Evolutionary conservation across 441 rosid genomes (phyloP), one percentile per base, ranked within the genome.

Genomic region (Erysimum cheiri): DNA sequence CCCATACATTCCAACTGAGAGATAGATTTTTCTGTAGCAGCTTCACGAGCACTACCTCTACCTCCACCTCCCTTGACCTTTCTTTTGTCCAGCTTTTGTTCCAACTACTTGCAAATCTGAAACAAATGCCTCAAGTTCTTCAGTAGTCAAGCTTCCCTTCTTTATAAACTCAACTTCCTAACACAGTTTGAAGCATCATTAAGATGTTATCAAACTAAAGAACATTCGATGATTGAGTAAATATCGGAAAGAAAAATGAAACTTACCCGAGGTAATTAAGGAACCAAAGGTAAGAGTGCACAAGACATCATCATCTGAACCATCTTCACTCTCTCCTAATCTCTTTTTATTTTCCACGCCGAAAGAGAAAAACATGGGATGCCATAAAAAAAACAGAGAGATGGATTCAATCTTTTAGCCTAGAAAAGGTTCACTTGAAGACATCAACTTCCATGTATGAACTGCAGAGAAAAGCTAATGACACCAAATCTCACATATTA

Each of bases 81-180:
- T 82, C 28, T 56, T 75, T 57, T 69, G 87, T 37, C 76, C 82
- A 65, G 82, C 46, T 78, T 67, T 83, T 64, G 76, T 83, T 69
- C 91, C 81, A 33, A 96, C 92, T 66, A 86, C 80, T 76, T 76
- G 82, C 77, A 93, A 81, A 69, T 71, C 80, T 72, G 97, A 88
- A 50, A 89, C 96, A 64, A 93, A 81, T 62, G 96, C 97, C 58
- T 93, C 93, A 60, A 87, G 89, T 83, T 91, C 98, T 68, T 70
- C 76, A 28, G 53, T 32, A 75, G 78, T 91, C 77, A 93, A 88
- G 81, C 88, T 88, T 52, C 97, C 97, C 17, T 73, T 71, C 79
- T 93, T 93, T 61, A 91, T 80, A 74, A 91, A 91, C 82, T 89
- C 97, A 78, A 91, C 87, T 86, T 93, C 98, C 97, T 93, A 80